Conservation (phyloP, 768 basidiomycete species). For the Pholiota molesta region DNA sequence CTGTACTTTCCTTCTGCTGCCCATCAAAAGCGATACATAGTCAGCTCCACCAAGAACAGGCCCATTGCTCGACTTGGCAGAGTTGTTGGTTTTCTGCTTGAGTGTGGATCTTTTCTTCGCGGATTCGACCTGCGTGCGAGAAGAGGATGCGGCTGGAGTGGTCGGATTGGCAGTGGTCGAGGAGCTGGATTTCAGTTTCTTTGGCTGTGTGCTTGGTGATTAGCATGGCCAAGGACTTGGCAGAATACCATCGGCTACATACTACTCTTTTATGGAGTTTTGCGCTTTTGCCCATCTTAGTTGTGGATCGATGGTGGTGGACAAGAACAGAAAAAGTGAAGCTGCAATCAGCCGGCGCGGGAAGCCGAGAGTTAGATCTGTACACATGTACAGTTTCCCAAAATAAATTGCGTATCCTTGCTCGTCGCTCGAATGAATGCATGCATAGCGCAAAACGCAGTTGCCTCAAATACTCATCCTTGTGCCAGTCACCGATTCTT, state of each 20-base stretch:
- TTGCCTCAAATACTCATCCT: too few relatives aligned
- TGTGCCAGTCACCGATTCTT: too few relatives aligned
- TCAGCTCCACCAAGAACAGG: constrained; percentile 71
- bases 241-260: constrained; percentile 20
- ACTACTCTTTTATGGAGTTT: constrained; percentile 67
- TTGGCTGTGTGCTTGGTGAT: constrained; percentile 24
- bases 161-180: constrained; percentile 22
- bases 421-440: not conserved
- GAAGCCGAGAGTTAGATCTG: too few relatives aligned
- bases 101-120: constrained; percentile 54
- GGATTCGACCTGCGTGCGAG: constrained; percentile 39
- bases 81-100: constrained; percentile 43
- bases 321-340: not conserved
- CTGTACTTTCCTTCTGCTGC: constrained; percentile 66
- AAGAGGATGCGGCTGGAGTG: constrained; percentile 24
- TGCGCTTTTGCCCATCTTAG: constrained; percentile 64
- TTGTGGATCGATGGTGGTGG: not conserved
- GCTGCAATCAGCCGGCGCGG: too few relatives aligned
- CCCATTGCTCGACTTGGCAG: constrained; percentile 26
- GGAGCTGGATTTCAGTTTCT: constrained; percentile 39
- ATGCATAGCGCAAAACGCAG: not conserved
- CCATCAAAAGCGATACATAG: constrained; percentile 73
- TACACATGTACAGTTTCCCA: not conserved
- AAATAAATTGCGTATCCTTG: not conserved
- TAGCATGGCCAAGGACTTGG: not conserved